Evolutionary conservation across 768 basidiomycete genomes (phyloP), one percentile per base, ranked within the genome.

Genomic region (Pulveroboletus sp.): DNA sequence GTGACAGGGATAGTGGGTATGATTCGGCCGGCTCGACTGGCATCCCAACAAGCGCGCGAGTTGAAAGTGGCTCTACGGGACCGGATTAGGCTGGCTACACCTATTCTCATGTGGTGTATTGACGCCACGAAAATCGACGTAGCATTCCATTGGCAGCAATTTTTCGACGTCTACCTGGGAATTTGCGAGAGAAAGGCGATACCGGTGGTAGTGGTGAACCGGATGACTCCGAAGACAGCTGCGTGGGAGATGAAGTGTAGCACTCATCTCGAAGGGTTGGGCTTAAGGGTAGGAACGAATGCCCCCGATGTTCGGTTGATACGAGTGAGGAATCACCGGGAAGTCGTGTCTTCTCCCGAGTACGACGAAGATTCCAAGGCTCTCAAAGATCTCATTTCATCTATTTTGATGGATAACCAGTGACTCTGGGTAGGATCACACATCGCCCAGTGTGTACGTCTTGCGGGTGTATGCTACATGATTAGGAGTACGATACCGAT

Each of bases 21-120:
- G 41, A 38, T 63, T 17, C 61, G 53, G 45, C 42, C 45, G 19
- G 26, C 44, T n/a, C n/a, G n/a, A n/a, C n/a, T n/a, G 32, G 34
- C 37, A 19, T 43, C 23, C 19, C 52, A 50, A 23, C 63, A 60
- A 30, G 48, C 52, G 8, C 57, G 53, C 36, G 57, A 65, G 31
- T 41, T 63, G 55, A 57, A 42, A 36, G 48, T 45, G 6, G 22
- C 50, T 23, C 41, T 65, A 13, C 45, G 47, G 4, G 29, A 23
- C 20, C 32, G 57, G 17, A 56, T 39, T 14, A 56, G 6, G 17
- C 13, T 9, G 12, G 29, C 48, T 5, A 43, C 9, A 31, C 59
- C 61, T n/a, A 53, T 62, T 17, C 47, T 63, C 7, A n/a, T 65
- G 14, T 63, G 62, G 62, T 63, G 62, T 41, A 57, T 65, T 16